Percentiles rank a stretch among this genome's conserved stretches.
Conservation (phyloP, 306 rosid species). For the Erythrophleum fordii region DNA sequence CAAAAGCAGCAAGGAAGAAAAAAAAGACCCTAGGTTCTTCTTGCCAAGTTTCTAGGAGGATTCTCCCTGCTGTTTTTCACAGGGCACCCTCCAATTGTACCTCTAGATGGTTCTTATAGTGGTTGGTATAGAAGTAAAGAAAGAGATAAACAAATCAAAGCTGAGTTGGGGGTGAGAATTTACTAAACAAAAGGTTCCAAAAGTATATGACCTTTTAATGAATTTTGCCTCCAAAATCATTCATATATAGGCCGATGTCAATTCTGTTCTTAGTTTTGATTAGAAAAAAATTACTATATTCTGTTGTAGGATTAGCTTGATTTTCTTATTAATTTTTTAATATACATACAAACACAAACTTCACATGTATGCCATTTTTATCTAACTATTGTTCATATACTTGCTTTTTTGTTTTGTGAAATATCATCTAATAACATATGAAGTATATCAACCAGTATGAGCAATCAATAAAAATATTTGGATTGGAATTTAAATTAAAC, state of each 20-base stretch:
- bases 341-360: too few relatives aligned
- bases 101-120: not conserved
- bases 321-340: too few relatives aligned
- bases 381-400: too few relatives aligned
- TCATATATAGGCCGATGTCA: constrained; percentile 15
- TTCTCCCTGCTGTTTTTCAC: not conserved
- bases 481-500: not conserved
- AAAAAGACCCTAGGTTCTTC: not conserved
- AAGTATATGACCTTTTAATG: constrained; percentile 38
- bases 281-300: not conserved
- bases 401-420: too few relatives aligned
- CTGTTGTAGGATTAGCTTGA: not conserved
- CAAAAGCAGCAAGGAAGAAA: not conserved
- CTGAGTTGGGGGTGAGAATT: constrained; percentile 1
- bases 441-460: not conserved
- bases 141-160: not conserved
- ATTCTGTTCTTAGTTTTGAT: constrained; percentile 15
- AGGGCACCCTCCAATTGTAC: not conserved
- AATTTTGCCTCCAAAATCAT: constrained; percentile 8
- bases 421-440: too few relatives aligned
- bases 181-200: constrained; percentile 32
- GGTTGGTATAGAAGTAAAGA: not conserved
- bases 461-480: too few relatives aligned
- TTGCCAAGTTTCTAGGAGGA: not conserved
- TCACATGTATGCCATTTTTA: too few relatives aligned